A percentile compares a stretch with the other conserved stretches of the same genome.
Evolutionary conservation across 805 yeast genomes (phyloP).

Genomic region (Crinitomyces ghanaensis): DNA sequence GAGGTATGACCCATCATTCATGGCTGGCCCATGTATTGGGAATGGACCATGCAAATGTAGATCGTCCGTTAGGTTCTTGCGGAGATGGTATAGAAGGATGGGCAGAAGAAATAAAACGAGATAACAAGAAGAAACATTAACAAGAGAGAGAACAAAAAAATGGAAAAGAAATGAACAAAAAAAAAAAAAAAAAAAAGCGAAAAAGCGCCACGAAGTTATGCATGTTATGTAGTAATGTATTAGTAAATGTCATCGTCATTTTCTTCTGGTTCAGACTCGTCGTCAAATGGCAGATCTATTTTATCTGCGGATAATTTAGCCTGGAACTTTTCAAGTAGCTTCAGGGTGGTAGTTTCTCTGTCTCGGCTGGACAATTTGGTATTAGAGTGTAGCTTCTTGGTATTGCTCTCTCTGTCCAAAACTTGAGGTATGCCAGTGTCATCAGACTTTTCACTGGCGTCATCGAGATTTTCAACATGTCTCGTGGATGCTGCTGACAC

Average conservation of each 20-base stretch:
- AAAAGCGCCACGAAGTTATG: not conserved
- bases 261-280: constrained; percentile 7
- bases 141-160: no score
- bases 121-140: no score
- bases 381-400: no score
- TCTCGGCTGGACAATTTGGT: constrained; percentile 1
- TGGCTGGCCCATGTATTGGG: constrained; percentile 74
- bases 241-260: constrained; percentile 1
- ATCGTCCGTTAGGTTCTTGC: constrained; percentile 63
- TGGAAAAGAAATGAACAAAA: no score
- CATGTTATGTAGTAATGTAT: not conserved
- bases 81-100: constrained; percentile 91
- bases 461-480: no score
- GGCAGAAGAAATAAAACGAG: no score
- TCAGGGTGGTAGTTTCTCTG: constrained; percentile 24
- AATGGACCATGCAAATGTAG: constrained; percentile 55
- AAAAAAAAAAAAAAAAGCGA: not conserved
- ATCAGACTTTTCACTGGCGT: no score
- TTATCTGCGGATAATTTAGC: constrained; percentile 13
- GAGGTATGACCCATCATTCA: constrained; percentile 81
- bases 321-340: constrained; percentile 21
- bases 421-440: no score
- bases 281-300: constrained; percentile 3
- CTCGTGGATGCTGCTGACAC: no score
- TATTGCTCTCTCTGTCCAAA: no score